Evolutionary conservation across 1,284 basidiomycete species (phyloP).

Genomic region (Erythrobasidium hasegawianum): DNA sequence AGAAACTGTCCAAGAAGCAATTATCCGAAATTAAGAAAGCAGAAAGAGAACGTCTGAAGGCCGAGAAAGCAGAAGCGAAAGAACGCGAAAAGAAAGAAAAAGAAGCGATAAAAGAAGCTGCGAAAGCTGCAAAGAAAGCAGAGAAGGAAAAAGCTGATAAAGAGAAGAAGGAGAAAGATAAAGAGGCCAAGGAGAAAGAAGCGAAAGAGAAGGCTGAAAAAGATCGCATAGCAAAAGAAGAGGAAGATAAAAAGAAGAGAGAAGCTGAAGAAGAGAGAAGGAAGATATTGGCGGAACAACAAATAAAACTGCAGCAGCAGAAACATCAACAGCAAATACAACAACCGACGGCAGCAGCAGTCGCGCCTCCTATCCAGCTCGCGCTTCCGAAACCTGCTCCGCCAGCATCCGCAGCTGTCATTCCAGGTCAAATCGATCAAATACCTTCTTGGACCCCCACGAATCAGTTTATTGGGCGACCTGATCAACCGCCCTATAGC

Average conservation of each 20-base stretch:
- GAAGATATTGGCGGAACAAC: constrained; percentile 1
- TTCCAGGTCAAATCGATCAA: not conserved
- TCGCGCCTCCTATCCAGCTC: constrained; percentile 1
- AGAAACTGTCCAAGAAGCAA: constrained; percentile 19
- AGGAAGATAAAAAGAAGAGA: constrained; percentile 23
- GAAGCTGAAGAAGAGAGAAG: constrained; percentile 20
- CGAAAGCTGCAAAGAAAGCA: constrained; percentile 27
- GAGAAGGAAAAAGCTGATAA: constrained; percentile 24
- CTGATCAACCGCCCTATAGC: constrained; percentile 43
- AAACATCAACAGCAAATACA: not conserved
- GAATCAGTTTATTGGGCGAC: constrained; percentile 29
- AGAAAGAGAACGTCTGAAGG: constrained; percentile 9
- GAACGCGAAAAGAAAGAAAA: constrained; percentile 27
- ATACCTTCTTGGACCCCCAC: constrained; percentile 8
- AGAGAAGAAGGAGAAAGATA: constrained; percentile 35
- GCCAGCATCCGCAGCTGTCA: not conserved
- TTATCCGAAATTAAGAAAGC: constrained; percentile 17
- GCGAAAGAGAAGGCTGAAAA: constrained; percentile 23
- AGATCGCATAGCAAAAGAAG: constrained; percentile 11
- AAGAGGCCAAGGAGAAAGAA: constrained; percentile 33
- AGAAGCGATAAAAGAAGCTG: constrained; percentile 23
- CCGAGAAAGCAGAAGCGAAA: constrained; percentile 18
- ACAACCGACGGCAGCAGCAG: no score
- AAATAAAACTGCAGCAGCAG: not conserved
- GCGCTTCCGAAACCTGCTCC: constrained; percentile 16